Evolutionary conservation across 2,329 filamentous ascomycete genomes (phyloP).

Genomic region (Stromatinia cepivora): DNA sequence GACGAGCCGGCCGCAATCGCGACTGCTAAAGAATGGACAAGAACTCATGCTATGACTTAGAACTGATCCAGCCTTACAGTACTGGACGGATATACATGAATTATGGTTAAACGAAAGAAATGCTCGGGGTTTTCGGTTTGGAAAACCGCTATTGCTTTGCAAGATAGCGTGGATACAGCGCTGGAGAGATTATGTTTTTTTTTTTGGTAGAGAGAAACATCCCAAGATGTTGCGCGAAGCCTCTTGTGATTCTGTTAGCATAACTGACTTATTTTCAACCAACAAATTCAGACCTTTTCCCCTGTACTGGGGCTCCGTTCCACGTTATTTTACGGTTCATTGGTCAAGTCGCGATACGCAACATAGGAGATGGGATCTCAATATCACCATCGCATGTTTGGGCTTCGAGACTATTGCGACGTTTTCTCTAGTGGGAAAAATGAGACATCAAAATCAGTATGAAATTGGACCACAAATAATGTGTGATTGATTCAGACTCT

Average conservation of each 20-base stretch:
- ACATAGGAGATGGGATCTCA: background rate
- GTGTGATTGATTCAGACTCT: background rate
- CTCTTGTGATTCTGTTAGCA: slow-evolving; percentile 9
- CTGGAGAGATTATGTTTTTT: background rate
- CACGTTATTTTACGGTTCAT: background rate
- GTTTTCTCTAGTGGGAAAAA: slow-evolving; percentile 11
- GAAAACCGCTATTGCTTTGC: background rate
- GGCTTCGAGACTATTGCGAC: background rate
- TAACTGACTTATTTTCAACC: background rate
- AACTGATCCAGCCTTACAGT: background rate
- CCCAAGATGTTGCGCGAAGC: background rate
- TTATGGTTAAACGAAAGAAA: slow-evolving; percentile 18
- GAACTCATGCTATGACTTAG: slow-evolving; percentile 42
- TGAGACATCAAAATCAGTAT: background rate
- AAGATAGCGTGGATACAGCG: background rate
- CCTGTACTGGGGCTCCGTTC: background rate
- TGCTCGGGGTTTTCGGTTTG: background rate
- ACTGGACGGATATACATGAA: background rate
- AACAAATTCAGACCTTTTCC: background rate
- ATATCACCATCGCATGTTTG: background rate
- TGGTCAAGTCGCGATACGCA: background rate
- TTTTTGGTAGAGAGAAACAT: slow-evolving; percentile 17
- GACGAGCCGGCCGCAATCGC: slow-evolving; percentile 89
- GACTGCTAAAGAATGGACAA: slow-evolving; percentile 90
- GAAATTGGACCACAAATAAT: background rate